Percentiles rank a stretch among this genome's conserved stretches.
phyloP scores from a whole-genome alignment of 768 basidiomycete species.

The Auricularia sp. region DNA sequence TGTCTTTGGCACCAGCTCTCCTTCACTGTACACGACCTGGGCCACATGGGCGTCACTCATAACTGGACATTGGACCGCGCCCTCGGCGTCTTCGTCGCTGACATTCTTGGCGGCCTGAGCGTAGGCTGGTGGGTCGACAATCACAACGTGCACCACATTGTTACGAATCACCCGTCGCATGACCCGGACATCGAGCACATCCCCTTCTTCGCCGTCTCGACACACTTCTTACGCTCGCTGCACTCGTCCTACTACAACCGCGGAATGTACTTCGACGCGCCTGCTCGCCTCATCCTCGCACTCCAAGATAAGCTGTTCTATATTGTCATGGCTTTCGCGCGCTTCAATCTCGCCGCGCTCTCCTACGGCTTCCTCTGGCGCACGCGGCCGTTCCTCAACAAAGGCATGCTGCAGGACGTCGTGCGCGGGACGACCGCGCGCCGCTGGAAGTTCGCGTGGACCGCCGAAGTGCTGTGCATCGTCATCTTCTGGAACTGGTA shows the following conservation, averaged over 20 bases:
- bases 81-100: conserved; percentile 67
- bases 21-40: conserved; percentile 88
- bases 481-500: conserved; percentile 90
- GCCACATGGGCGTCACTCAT: conserved; percentile 90
- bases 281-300: conserved; percentile 53
- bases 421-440: conserved; percentile 22
- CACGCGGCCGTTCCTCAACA: conserved; percentile 32
- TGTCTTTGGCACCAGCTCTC: conserved; percentile 92
- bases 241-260: conserved; percentile 95
- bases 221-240: conserved; percentile 71
- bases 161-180: conserved; percentile 95
- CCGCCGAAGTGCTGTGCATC: conserved; percentile 64
- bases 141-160: conserved; percentile 93
- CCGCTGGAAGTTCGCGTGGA: conserved; percentile 53
- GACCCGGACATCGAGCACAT: conserved; percentile 82
- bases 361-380: conserved; percentile 61
- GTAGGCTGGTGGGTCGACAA: conserved; percentile 83
- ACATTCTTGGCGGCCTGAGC: conserved; percentile 86
- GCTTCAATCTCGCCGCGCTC: conserved; percentile 89
- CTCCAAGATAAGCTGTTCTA: conserved; percentile 92
- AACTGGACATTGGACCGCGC: conserved; percentile 73
- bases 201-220: conserved; percentile 91
- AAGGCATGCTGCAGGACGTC: conserved; percentile 40
- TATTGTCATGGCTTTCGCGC: conserved; percentile 75
- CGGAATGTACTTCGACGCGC: conserved; percentile 65